These are phyloP conservation scores for Auricularia cornea DNA, from an alignment of 768 basidiomycete species.

Conservation along the genomic window DNA sequence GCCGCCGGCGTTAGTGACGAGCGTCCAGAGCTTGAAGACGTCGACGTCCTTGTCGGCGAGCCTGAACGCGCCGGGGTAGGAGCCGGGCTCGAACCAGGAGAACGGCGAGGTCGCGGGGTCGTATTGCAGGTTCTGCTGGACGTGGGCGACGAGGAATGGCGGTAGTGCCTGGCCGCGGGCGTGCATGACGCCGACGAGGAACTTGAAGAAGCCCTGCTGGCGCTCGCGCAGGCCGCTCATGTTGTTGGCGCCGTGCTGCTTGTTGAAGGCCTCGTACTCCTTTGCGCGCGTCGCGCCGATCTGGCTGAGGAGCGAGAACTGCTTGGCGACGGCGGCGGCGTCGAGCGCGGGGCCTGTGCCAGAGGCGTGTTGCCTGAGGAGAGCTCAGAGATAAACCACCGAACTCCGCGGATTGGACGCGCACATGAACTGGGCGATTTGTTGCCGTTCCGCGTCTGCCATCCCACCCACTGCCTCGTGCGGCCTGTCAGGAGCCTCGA, in stretches of 20 bases:
- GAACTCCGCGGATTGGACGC: background rate
- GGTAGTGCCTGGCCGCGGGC: conserved; percentile 59
- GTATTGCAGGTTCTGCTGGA: conserved; percentile 41
- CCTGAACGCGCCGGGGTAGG: conserved; percentile 48
- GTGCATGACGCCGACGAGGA: conserved; percentile 53
- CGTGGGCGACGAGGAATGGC: conserved; percentile 58
- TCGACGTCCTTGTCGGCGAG: conserved; percentile 63
- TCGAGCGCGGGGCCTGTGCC: background rate
- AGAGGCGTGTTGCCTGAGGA: background rate
- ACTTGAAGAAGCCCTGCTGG: conserved; percentile 49
- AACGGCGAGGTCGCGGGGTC: conserved; percentile 58
- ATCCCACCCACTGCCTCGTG: background rate
- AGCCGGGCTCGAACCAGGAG: conserved; percentile 54
- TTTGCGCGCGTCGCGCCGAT: background rate
- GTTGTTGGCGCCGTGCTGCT: conserved; percentile 11
- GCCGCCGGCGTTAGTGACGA: conserved; percentile 56
- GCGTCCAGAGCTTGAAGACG: conserved; percentile 63
- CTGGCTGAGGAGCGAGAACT: background rate
- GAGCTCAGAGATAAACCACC: too few species aligned
- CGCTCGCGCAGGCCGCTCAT: conserved; percentile 22
- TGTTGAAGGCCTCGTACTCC: background rate
- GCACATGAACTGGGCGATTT: background rate
- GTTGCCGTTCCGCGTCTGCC: background rate
- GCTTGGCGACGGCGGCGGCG: conserved; percentile 2
- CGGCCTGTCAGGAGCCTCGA: too few species aligned